phyloP scores from a whole-genome alignment of 2,329 filamentous ascomycete genomes.

The Trichoderma koningii region DNA sequence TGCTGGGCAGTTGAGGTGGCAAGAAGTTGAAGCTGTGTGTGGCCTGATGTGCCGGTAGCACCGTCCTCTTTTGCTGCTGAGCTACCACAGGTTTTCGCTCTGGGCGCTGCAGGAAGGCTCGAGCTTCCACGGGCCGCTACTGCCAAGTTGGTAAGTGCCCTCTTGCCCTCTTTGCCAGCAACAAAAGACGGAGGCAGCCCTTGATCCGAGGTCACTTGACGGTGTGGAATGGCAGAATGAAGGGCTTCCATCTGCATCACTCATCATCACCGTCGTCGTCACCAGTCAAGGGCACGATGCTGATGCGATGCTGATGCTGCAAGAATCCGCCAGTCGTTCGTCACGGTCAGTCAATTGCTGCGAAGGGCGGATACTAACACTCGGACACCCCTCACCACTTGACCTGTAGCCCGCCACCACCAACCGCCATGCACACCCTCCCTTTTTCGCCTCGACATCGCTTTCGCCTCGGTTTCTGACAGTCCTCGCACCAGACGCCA shows the following conservation, averaged over 20 bases:
- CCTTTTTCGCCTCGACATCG: constrained; percentile 10
- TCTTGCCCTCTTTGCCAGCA: constrained; percentile 10
- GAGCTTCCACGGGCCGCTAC: neutral
- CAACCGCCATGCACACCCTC: neutral
- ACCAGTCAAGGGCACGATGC: neutral
- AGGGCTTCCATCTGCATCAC: neutral
- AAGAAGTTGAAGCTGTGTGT: constrained; percentile 22
- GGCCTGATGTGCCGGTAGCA: constrained; percentile 25
- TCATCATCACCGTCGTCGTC: neutral
- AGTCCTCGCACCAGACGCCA: constrained; percentile 11
- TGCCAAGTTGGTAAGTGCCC: too few species aligned
- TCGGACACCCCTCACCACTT: constrained; percentile 13
- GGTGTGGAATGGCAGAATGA: neutral
- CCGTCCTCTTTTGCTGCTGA: constrained; percentile 20
- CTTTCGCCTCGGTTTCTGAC: neutral
- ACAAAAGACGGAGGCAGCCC: neutral
- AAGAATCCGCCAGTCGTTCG: neutral
- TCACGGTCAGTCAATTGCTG: constrained; percentile 15
- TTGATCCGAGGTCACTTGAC: constrained; percentile 8
- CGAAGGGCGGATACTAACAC: constrained; percentile 4
- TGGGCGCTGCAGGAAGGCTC: constrained; percentile 8
- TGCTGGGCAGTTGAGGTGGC: constrained; percentile 6
- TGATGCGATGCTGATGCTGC: too few species aligned
- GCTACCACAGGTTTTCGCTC: constrained; percentile 8
- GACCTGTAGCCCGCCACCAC: constrained; percentile 13